Evolutionary conservation across 2,329 filamentous ascomycete species (phyloP), one percentile per base, ranked within the genome.

Genomic region (Madurella mycetomatis): DNA sequence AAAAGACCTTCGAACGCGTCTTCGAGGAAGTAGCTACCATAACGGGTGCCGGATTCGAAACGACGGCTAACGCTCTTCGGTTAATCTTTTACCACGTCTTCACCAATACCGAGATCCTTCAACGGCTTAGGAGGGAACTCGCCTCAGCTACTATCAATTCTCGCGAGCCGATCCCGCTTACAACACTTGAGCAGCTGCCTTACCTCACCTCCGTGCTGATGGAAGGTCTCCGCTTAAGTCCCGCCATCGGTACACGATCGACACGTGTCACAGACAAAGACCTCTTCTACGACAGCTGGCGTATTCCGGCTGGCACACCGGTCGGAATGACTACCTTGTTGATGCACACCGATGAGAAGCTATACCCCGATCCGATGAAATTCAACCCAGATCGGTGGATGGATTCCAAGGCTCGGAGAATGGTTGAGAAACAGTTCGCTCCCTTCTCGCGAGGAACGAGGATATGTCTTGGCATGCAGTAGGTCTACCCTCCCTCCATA

Each of bases 221-320:
- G 32, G 77, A 80, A 59, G 69, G 72, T 1, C 65, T 78, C 60
- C 70, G 77, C 1, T 54, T 78, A 0, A 72, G 76, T 46, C 73
- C 75, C 1, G 70, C 66, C 0, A 61, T 76, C 5, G 71, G 67
- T 3, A 68, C 74, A 25, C 62, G 72, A 1, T 63, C 75, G 4
- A 70, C 75, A 41, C 73, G 77, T 1, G 61, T 74, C 4, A 72
- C 73, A 1, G 54, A 64, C 13, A 31, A 50, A 39, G 56, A 64
- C 25, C 52, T 67, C 0, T 1, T 55, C 2, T 66, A 66, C 41
- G 18, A 53, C 0, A n/a, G 62, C 13, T 67, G 59, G 60, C 49
- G 43, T 0, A 67, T 68, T 4, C 60, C 62, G 1, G 59, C 60
- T 1, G 60, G 65, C 9, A 67, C 65, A 5, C 65, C 66, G 1